Evolutionary conservation across 345 rosid genomes (phyloP).

Genomic region (Atalantia buxifolia): DNA sequence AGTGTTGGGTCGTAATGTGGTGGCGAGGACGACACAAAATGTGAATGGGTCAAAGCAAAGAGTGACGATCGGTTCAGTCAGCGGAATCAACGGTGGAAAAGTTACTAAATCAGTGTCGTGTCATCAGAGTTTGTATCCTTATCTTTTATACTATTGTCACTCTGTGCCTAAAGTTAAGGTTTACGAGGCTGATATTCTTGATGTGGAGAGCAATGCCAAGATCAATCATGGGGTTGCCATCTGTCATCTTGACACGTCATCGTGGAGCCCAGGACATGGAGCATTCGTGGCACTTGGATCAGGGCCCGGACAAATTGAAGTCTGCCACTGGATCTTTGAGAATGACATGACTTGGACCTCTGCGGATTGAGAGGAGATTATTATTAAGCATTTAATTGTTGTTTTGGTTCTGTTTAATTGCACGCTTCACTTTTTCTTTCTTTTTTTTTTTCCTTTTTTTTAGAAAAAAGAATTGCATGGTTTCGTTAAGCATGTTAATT

Average conservation of each 20-base stretch:
- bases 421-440: not conserved
- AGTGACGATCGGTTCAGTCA: constrained; percentile 46
- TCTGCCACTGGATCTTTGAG: constrained; percentile 81
- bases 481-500: not conserved
- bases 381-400: not conserved
- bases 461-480: too few species aligned
- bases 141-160: constrained; percentile 66
- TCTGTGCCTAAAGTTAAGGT: constrained; percentile 69
- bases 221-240: constrained; percentile 66
- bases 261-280: constrained; percentile 66
- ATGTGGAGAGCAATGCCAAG: constrained; percentile 25
- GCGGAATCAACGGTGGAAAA: constrained; percentile 54
- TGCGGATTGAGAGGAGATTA: constrained; percentile 22
- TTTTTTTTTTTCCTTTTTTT: too few species aligned
- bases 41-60: constrained; percentile 40
- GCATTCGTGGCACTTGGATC: constrained; percentile 64
- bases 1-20: constrained; percentile 36
- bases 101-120: constrained; percentile 66
- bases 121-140: constrained; percentile 77
- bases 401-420: not conserved
- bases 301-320: constrained; percentile 60
- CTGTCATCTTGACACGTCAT: constrained; percentile 69
- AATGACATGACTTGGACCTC: constrained; percentile 68
- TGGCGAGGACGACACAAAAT: constrained; percentile 44
- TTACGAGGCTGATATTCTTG: constrained; percentile 58